A percentile compares a stretch with the other conserved stretches of the same genome.
These are phyloP conservation scores for Diplocarpon mali DNA, from an alignment of 2,329 filamentous ascomycete genomes.

Conservation along the genomic window DNA sequence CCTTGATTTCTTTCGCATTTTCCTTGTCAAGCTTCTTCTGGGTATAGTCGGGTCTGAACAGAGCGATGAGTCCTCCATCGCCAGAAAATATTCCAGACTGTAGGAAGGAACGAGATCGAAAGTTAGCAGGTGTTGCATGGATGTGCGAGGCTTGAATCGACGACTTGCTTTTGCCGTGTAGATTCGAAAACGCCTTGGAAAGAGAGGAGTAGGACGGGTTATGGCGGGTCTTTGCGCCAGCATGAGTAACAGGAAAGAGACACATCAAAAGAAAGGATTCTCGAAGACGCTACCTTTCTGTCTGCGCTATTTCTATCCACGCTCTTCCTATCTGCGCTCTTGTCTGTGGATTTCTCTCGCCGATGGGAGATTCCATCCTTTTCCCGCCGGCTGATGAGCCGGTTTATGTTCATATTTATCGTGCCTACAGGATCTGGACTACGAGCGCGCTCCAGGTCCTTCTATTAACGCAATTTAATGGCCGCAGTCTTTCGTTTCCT, in stretches of 20 bases:
- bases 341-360: constrained; percentile 45
- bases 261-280: constrained; percentile 3
- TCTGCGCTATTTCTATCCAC: constrained; percentile 5
- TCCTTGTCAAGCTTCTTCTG: constrained; percentile 45
- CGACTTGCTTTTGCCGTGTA: constrained; percentile 14
- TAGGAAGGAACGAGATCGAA: constrained; percentile 10
- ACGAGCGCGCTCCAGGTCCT: neutral
- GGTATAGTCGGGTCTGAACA: constrained; percentile 50
- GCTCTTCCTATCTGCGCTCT: constrained; percentile 31
- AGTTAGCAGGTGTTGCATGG: constrained; percentile 20
- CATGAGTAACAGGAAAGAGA: constrained; percentile 11
- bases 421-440: neutral
- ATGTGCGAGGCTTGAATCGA: constrained; percentile 13
- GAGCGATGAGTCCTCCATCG: constrained; percentile 45
- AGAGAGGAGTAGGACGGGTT: constrained; percentile 13
- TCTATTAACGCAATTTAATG: neutral
- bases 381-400: constrained; percentile 61
- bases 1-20: constrained; percentile 25
- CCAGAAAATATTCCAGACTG: constrained; percentile 42
- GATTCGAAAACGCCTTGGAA: constrained; percentile 16
- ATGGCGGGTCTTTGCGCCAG: constrained; percentile 10
- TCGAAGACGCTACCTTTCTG: constrained; percentile 36
- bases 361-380: constrained; percentile 41
- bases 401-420: constrained; percentile 35
- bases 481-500: neutral